Evolutionary conservation across 495 filamentous ascomycete genomes (phyloP), one percentile per base, ranked within the genome.

Genomic region (Aspergillus heteromorphus): DNA sequence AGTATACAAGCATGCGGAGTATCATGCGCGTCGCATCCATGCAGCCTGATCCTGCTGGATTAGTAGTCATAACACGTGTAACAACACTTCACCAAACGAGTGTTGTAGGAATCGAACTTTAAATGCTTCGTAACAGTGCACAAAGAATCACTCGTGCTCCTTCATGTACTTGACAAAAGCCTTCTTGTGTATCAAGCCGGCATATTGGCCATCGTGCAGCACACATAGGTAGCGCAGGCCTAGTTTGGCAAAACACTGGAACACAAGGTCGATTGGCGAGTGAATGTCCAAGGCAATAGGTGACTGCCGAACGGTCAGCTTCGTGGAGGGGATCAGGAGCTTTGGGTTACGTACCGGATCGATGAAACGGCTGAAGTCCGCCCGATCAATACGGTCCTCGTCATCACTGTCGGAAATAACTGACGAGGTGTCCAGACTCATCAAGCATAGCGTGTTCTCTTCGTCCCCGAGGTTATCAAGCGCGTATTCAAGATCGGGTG

Each of bases 181-280:
- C 75, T 98, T 98, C 74, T 97, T 98, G 71, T 98, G 93, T 20
- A 95, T 89, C 74, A 98, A 78, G 51, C 93, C 93, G 1, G 88
- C 89, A 71, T 89, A 97, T 31, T 83, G 79, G 18, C 93, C 93
- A 63, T 95, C 83, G 36, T 75, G 80, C 20, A 95, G 69, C 17
- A 96, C 91, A 70, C 93, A 97, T 40, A 98, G 84, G 69, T 97
- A 97, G 52, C 93, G 78, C 55, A 98, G 67, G 1, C 93, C 93
- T 16, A 98, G 73, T 69, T 98, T 98, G 40, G 89, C 89, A 72
- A 97, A 98, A 61, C 90, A 95, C 65, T 98, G 92, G 59, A 96
- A 97, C 36, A 96, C 93, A 48, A 97, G 67, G 67, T 98, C 92
- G 79, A 98, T 93, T 2, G 93, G 91, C 1, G 87, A 92, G 62